Percentiles rank a stretch among this genome's conserved stretches.
Evolutionary conservation across 257 asterid species (phyloP).

Genomic region (Solanum acaule): DNA sequence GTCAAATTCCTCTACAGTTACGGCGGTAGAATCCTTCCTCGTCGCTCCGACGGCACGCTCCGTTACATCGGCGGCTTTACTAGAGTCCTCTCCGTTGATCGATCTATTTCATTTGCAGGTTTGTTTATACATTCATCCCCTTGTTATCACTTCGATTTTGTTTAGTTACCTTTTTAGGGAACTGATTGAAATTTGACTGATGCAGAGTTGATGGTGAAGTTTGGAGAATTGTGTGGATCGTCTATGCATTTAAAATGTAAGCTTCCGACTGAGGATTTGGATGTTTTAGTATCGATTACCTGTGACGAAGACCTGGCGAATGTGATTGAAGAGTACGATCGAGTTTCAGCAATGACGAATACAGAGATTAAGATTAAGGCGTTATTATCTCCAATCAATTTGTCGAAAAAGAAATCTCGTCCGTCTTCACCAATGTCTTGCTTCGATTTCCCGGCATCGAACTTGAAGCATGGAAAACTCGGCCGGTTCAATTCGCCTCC

Average conservation of each 20-base stretch:
- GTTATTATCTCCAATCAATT: conserved; percentile 37
- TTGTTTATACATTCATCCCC: neutral
- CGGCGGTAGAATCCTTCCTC: conserved; percentile 65
- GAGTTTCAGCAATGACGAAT: conserved; percentile 16
- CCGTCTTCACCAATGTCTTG: conserved; percentile 68
- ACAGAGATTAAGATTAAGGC: conserved; percentile 61
- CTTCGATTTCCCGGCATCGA: conserved; percentile 39
- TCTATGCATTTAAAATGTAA: conserved; percentile 63
- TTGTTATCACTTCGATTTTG: neutral
- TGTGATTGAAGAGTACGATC: conserved; percentile 61
- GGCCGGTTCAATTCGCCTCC: conserved; percentile 5
- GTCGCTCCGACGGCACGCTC: conserved; percentile 58
- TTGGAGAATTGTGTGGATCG: conserved; percentile 59
- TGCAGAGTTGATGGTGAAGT: conserved; percentile 66
- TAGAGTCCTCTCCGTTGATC: conserved; percentile 63
- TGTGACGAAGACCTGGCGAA: conserved; percentile 60
- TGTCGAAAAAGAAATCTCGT: conserved; percentile 40
- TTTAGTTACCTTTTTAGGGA: neutral
- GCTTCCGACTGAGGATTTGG: conserved; percentile 71
- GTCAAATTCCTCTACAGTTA: conserved; percentile 81
- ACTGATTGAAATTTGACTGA: neutral
- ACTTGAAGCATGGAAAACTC: conserved; percentile 3
- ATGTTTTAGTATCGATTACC: conserved; percentile 54
- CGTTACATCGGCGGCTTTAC: conserved; percentile 74
- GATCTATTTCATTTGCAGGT: conserved; percentile 22